Percentiles rank a stretch among this genome's conserved stretches.
phyloP scores from a whole-genome alignment of 768 basidiomycete species.

The Pseudohyphozyma bogoriensis region DNA sequence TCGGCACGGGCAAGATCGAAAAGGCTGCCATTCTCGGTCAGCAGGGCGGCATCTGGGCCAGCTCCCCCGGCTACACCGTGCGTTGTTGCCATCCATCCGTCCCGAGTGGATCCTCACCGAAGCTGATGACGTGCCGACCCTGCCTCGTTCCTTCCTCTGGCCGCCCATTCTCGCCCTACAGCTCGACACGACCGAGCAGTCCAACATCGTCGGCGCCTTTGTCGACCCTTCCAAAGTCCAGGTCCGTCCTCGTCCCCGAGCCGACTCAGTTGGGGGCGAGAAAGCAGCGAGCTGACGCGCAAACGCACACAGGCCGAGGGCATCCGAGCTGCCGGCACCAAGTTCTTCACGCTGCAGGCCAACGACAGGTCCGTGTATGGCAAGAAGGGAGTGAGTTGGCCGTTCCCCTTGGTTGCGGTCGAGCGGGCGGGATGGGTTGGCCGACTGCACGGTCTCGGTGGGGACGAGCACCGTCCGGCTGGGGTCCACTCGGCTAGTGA shows the following conservation, averaged over 20 bases:
- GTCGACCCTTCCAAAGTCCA: constrained; percentile 33
- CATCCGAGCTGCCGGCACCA: constrained; percentile 54
- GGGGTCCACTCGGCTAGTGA: too few species aligned
- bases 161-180: constrained; percentile 34
- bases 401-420: background rate
- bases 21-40: constrained; percentile 68
- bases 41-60: constrained; percentile 68
- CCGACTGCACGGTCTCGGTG: too few species aligned
- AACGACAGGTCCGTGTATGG: constrained; percentile 53
- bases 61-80: constrained; percentile 51
- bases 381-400: constrained; percentile 61
- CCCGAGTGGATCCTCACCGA: background rate
- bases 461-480: too few species aligned
- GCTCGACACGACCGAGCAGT: constrained; percentile 59
- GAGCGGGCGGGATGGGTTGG: background rate
- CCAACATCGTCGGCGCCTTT: constrained; percentile 48
- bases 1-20: constrained; percentile 61
- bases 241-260: background rate
- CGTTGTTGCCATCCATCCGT: constrained; percentile 32
- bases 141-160: background rate
- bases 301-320: constrained; percentile 47
- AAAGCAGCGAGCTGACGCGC: background rate
- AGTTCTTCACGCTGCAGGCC: constrained; percentile 60
- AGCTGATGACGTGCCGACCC: background rate
- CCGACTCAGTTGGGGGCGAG: background rate